phyloP scores from a whole-genome alignment of 164 flowering plant species.

The Brasenia schreberi region DNA sequence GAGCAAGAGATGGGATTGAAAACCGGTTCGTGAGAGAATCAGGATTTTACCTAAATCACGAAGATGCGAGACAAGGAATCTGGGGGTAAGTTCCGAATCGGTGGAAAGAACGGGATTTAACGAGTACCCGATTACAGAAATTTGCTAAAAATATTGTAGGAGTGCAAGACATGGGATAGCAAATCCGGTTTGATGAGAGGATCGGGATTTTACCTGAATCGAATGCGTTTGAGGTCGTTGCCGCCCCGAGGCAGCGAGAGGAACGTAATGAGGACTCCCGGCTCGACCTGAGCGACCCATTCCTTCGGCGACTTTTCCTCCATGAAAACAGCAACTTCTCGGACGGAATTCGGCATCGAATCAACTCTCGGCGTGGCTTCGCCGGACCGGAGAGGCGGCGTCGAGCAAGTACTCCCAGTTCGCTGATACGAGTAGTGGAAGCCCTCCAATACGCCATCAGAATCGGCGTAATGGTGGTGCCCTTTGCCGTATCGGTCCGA shows the following conservation, averaged over 20 bases:
- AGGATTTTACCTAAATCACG: too few species aligned
- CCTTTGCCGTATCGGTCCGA: slow-evolving; percentile 25
- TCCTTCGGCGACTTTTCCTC: slow-evolving; percentile 90
- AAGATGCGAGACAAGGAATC: too few species aligned
- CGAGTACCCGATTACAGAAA: too few species aligned
- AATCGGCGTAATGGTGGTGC: slow-evolving; percentile 49
- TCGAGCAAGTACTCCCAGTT: slow-evolving; percentile 50
- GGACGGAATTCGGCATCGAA: slow-evolving; percentile 38
- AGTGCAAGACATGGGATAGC: too few species aligned
- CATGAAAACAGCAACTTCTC: slow-evolving; percentile 54
- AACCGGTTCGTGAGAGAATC: too few species aligned
- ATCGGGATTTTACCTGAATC: slow-evolving; percentile 55
- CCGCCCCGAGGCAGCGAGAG: slow-evolving; percentile 76
- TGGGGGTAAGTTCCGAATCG: too few species aligned
- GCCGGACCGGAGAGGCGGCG: slow-evolving; percentile 62
- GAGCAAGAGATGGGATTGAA: too few species aligned
- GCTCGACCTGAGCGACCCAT: slow-evolving; percentile 98
- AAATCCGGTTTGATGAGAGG: background rate
- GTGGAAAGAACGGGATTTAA: too few species aligned
- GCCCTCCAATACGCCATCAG: slow-evolving; percentile 51
- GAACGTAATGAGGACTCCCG: slow-evolving; percentile 88
- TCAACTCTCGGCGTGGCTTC: slow-evolving; percentile 38
- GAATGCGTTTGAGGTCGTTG: slow-evolving; percentile 84
- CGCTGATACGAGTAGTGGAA: slow-evolving; percentile 48
- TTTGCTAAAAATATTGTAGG: too few species aligned